Percentiles rank a stretch among this genome's conserved stretches.
Evolutionary conservation across 23 red algal genomes (phyloP).

Genomic region (Pyropia haitanensis): DNA sequence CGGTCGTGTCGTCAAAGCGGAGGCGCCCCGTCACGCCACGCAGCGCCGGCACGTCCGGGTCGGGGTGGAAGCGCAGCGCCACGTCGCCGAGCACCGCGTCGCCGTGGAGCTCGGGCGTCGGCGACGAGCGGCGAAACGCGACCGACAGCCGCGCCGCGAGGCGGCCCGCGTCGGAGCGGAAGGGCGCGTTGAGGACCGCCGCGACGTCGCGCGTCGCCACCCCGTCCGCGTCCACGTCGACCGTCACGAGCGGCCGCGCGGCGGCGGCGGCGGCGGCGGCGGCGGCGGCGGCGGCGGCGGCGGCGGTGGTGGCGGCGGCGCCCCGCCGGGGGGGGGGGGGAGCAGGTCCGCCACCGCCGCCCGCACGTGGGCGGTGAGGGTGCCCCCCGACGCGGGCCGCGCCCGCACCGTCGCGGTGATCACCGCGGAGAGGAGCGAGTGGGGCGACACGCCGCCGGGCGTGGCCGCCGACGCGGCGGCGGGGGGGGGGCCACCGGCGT

Average conservation of each 20-base stretch:
- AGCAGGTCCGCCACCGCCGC: too few species aligned
- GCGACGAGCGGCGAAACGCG: slow-evolving; percentile 33
- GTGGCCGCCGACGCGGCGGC: too few species aligned
- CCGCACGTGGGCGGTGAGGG: too few species aligned
- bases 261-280: too few species aligned
- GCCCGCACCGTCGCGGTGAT: too few species aligned
- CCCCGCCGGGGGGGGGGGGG: too few species aligned
- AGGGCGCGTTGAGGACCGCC: slow-evolving; percentile 58
- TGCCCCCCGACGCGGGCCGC: too few species aligned
- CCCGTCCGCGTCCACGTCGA: slow-evolving; percentile 19
- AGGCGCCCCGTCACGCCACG: slow-evolving; percentile 39
- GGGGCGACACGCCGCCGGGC: too few species aligned
- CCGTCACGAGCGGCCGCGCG: background rate
- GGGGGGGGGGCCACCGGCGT: too few species aligned
- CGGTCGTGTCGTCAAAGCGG: slow-evolving; percentile 52
- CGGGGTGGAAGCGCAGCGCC: slow-evolving; percentile 61
- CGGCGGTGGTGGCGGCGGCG: too few species aligned
- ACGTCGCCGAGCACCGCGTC: slow-evolving; percentile 30
- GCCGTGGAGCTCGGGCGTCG: slow-evolving; percentile 47
- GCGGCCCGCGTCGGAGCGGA: slow-evolving; percentile 40
- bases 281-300: too few species aligned
- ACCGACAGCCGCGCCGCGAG: slow-evolving; percentile 26
- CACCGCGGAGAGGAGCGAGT: too few species aligned
- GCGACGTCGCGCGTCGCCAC: slow-evolving; percentile 32
- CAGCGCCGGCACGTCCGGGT: slow-evolving; percentile 60